phyloP scores from a whole-genome alignment of 2,329 filamentous ascomycete genomes.

The Gyromitra esculenta region DNA sequence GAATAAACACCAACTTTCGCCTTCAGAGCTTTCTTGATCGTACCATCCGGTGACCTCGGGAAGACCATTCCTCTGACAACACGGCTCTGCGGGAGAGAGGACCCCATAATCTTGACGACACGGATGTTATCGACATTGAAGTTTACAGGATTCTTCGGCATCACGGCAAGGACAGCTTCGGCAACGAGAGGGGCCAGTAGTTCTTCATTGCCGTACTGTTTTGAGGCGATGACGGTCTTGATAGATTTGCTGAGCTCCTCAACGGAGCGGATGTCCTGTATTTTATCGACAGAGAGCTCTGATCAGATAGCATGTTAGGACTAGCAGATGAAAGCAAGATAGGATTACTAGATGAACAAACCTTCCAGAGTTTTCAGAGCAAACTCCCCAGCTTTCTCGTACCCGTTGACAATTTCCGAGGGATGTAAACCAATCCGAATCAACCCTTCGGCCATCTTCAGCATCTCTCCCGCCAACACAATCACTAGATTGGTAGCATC shows the following conservation, averaged over 20 bases:
- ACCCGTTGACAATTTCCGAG: conserved; percentile 95
- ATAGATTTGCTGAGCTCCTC: conserved; percentile 93
- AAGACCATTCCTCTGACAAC: conserved; percentile 99
- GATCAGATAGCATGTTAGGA: conserved; percentile 43
- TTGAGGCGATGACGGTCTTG: conserved; percentile 92
- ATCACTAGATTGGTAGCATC: conserved; percentile 99
- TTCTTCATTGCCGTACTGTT: conserved; percentile 94
- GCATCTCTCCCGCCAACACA: conserved; percentile 89
- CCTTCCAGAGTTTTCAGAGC: conserved; percentile 84
- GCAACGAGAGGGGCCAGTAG: conserved; percentile 86
- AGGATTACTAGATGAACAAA: conserved; percentile 59
- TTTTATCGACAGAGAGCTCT: conserved; percentile 89
- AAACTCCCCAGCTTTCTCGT: conserved; percentile 91
- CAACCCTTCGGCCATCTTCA: conserved; percentile 97
- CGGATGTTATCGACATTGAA: conserved; percentile 99
- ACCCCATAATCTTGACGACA: conserved; percentile 99
- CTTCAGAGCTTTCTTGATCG: conserved; percentile 86
- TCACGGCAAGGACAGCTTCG: conserved; percentile 82
- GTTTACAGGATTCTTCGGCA: conserved; percentile 93
- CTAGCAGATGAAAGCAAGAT: neutral
- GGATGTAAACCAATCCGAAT: conserved; percentile 97
- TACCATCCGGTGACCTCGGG: conserved; percentile 87
- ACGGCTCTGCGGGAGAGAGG: conserved; percentile 89
- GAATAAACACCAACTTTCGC: conserved; percentile 98
- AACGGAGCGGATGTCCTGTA: conserved; percentile 81